These are phyloP conservation scores for Penicillium sp. DNA, from an alignment of 2,329 filamentous ascomycete species.

Conservation along the genomic window DNA sequence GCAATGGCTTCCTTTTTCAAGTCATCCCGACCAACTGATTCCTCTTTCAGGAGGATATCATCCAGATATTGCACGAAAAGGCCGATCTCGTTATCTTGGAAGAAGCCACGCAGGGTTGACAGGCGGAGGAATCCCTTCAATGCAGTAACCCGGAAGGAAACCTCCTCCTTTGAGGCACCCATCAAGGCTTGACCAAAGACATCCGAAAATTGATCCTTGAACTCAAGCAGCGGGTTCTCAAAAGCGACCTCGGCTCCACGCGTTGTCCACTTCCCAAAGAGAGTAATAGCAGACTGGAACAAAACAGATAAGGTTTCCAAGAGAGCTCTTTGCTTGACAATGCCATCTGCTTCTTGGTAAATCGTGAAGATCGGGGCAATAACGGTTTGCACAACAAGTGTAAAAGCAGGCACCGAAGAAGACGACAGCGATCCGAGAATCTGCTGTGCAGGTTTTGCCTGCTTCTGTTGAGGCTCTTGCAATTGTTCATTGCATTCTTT, in stretches of 20 bases:
- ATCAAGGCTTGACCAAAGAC: constrained; percentile 54
- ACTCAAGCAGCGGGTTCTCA: constrained; percentile 44
- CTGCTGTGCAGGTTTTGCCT: constrained; percentile 59
- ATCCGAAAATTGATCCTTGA: constrained; percentile 49
- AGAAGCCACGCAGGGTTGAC: constrained; percentile 44
- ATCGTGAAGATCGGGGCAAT: constrained; percentile 55
- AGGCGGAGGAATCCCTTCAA: constrained; percentile 46
- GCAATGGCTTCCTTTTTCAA: constrained; percentile 55
- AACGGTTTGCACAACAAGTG: constrained; percentile 52
- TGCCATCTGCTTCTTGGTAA: constrained; percentile 57
- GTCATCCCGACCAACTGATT: constrained; percentile 52
- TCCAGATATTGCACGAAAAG: constrained; percentile 55
- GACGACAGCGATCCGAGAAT: constrained; percentile 55
- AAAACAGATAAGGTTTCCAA: constrained; percentile 57
- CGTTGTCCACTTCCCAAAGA: constrained; percentile 54
- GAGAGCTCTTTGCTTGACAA: constrained; percentile 58
- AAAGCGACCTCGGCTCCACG: constrained; percentile 34
- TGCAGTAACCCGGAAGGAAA: constrained; percentile 47
- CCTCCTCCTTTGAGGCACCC: constrained; percentile 49
- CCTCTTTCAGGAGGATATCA: constrained; percentile 56
- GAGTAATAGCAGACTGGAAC: constrained; percentile 53
- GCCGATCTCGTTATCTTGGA: constrained; percentile 50
- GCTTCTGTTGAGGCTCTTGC: constrained; percentile 63
- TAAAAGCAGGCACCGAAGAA: constrained; percentile 52
- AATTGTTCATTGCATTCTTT: constrained; percentile 65